Percentiles rank a stretch among this genome's conserved stretches.
These are phyloP conservation scores for Xylariaceae sp. DNA, from an alignment of 2,329 filamentous ascomycete genomes.

Conservation along the genomic window DNA sequence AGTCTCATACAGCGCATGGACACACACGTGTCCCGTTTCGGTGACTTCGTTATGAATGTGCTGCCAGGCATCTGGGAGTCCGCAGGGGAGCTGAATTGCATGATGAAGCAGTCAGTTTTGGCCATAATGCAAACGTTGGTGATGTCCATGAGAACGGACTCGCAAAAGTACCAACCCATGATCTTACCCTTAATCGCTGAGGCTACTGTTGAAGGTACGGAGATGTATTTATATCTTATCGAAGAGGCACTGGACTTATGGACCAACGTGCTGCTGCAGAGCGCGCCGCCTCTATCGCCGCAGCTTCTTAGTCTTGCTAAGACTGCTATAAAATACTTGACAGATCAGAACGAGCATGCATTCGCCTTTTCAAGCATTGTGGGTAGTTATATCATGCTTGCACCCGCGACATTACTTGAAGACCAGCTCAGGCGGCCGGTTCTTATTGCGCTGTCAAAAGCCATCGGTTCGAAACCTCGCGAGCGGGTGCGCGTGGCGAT, in stretches of 20 bases:
- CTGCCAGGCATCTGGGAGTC: conserved; percentile 84
- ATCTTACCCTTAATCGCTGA: conserved; percentile 82
- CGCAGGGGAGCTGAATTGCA: conserved; percentile 77
- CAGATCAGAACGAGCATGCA: conserved; percentile 66
- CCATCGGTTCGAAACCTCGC: conserved; percentile 56
- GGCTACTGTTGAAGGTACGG: conserved; percentile 75
- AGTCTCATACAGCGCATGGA: conserved; percentile 82
- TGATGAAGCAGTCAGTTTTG: conserved; percentile 92
- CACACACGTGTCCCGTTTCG: conserved; percentile 66
- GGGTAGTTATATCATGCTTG: conserved; percentile 71
- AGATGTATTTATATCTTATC: conserved; percentile 78
- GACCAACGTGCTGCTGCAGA: conserved; percentile 72
- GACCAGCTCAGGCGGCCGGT: conserved; percentile 56
- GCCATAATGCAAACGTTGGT: conserved; percentile 83
- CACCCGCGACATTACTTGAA: conserved; percentile 66
- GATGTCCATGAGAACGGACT: conserved; percentile 79
- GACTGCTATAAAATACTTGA: conserved; percentile 66
- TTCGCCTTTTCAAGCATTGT: conserved; percentile 65
- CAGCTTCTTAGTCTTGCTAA: conserved; percentile 66
- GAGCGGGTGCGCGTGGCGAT: conserved; percentile 62
- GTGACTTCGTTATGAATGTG: conserved; percentile 79
- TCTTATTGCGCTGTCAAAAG: conserved; percentile 52
- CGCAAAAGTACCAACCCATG: conserved; percentile 75
- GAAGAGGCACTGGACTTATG: conserved; percentile 93
- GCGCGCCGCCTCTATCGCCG: conserved; percentile 60